Percentiles rank a stretch among this genome's conserved stretches.
These are phyloP conservation scores for Lichtheimia hyalospora DNA, from an alignment of 371 early-diverging fungal genomes.

Conservation along the genomic window DNA sequence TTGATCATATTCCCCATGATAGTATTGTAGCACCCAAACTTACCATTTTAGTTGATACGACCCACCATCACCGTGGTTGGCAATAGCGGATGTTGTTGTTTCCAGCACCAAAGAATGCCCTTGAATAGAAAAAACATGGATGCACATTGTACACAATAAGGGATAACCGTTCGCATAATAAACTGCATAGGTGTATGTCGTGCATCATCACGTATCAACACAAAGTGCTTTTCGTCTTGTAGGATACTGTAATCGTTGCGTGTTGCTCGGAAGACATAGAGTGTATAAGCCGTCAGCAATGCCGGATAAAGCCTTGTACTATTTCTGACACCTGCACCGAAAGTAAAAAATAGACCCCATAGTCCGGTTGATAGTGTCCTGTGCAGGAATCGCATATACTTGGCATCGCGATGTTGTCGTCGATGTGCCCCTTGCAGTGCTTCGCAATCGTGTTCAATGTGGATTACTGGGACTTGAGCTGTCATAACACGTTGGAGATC, in stretches of 20 bases:
- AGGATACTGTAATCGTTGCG: constrained; percentile 14
- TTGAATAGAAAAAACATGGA: constrained; percentile 3
- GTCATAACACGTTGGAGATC: constrained; percentile 25
- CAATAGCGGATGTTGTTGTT: too few relatives aligned
- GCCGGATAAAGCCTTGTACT: constrained; percentile 4
- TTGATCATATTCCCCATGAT: too few relatives aligned
- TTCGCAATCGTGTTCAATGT: constrained; percentile 30
- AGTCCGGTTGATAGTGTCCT: constrained; percentile 2
- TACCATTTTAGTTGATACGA: too few relatives aligned
- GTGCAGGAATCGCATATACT: constrained; percentile 2
- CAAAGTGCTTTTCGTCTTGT: constrained; percentile 6
- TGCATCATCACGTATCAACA: constrained; percentile 22
- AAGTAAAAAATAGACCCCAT: constrained; percentile 12
- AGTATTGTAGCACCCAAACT: too few relatives aligned
- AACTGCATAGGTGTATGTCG: constrained; percentile 9
- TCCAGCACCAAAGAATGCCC: not conserved
- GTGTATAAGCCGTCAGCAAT: constrained; percentile 15
- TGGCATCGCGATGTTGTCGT: constrained; percentile 10
- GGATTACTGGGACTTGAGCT: constrained; percentile 33
- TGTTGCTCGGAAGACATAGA: constrained; percentile 5
- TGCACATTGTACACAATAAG: constrained; percentile 9
- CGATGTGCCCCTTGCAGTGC: constrained; percentile 29
- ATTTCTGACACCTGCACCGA: not conserved
- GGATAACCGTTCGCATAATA: constrained; percentile 1
- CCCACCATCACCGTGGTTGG: too few relatives aligned